phyloP scores from a whole-genome alignment of 352 stramenopile species.

The Phytophthora capsici region DNA sequence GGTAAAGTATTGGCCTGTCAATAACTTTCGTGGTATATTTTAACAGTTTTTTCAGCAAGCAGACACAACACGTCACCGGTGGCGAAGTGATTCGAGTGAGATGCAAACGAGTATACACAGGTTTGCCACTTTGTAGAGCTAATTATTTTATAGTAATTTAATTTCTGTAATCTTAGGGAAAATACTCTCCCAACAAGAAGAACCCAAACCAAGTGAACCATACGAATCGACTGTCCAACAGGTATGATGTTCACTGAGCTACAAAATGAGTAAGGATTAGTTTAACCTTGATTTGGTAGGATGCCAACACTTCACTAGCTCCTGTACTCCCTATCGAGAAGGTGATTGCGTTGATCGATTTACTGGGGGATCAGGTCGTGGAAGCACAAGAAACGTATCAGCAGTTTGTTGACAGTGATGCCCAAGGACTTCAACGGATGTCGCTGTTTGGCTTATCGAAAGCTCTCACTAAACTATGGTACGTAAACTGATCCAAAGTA shows the following conservation, averaged over 20 bases:
- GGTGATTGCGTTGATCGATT: slow-evolving; percentile 66
- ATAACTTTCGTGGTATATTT: not conserved
- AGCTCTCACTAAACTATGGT: slow-evolving; percentile 55
- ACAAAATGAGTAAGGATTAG: too few species aligned
- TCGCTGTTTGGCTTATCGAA: slow-evolving; percentile 55
- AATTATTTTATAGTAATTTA: too few species aligned
- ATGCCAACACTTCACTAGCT: not conserved
- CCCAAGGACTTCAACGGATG: slow-evolving; percentile 30
- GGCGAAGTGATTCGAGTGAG: slow-evolving; percentile 64
- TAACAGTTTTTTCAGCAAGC: slow-evolving; percentile 26
- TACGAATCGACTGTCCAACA: not conserved
- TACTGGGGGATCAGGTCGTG: slow-evolving; percentile 64
- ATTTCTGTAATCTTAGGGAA: too few species aligned
- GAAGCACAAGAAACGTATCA: slow-evolving; percentile 68
- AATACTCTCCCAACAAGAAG: not conserved
- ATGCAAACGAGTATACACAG: slow-evolving; percentile 44
- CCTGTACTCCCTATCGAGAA: slow-evolving; percentile 39
- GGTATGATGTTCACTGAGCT: not conserved
- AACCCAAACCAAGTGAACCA: not conserved
- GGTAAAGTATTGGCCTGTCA: slow-evolving; percentile 17
- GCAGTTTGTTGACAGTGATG: slow-evolving; percentile 35
- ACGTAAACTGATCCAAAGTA: not conserved
- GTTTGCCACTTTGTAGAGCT: slow-evolving; percentile 7
- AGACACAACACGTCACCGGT: slow-evolving; percentile 45
- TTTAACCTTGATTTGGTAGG: not conserved